Percentiles rank a stretch among this genome's conserved stretches.
These are phyloP conservation scores for Puccinia horiana DNA, from an alignment of 1,284 basidiomycete species.

Conservation along the genomic window DNA sequence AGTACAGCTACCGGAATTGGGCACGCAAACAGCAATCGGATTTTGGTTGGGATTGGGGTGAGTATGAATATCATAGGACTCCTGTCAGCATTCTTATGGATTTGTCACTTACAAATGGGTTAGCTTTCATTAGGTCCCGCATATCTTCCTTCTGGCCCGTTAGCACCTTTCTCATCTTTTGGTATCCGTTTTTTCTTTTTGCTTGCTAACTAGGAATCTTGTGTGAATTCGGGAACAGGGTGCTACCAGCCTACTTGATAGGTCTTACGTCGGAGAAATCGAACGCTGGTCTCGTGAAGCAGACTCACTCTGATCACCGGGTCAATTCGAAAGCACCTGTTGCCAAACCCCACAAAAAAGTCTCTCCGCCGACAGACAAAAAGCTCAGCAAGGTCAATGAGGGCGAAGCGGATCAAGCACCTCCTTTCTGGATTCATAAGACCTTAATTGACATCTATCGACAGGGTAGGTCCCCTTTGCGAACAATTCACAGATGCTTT, in stretches of 20 bases:
- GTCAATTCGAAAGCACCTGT: neutral
- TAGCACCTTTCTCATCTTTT: neutral
- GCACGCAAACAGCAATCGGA: slow-evolving; percentile 55
- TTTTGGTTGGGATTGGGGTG: slow-evolving; percentile 57
- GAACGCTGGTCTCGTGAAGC: too few relatives aligned
- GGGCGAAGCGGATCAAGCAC: neutral
- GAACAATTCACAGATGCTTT: neutral
- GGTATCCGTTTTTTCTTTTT: neutral
- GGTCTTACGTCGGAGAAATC: neutral
- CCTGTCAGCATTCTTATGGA: neutral
- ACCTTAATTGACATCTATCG: slow-evolving; percentile 45
- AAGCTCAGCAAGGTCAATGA: neutral
- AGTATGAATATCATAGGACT: neutral
- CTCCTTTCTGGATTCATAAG: slow-evolving; percentile 39
- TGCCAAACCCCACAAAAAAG: neutral
- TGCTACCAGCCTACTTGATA: slow-evolving; percentile 39
- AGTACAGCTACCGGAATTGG: slow-evolving; percentile 54
- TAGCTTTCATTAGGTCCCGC: slow-evolving; percentile 33
- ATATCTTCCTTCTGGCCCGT: slow-evolving; percentile 46
- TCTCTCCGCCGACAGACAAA: neutral
- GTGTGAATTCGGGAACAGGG: neutral
- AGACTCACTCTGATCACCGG: neutral
- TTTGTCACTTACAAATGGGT: neutral
- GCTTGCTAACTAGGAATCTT: neutral
- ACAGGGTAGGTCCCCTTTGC: neutral